Base-by-base conservation (phyloP, 2,329 filamentous ascomycete species). In the Didymella pomorum region DNA sequence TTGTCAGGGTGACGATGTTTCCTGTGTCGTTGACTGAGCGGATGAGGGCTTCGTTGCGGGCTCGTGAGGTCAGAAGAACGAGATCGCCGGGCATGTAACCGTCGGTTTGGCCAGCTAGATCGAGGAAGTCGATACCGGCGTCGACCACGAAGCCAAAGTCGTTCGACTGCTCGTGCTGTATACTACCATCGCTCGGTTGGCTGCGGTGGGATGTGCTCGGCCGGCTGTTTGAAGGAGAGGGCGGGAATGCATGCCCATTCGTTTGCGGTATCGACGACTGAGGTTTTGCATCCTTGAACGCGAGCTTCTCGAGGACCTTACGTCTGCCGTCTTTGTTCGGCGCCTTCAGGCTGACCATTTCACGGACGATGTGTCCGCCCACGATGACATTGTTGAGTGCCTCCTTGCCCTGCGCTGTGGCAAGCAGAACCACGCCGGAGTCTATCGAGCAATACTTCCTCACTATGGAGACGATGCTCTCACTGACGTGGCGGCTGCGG, bases 41-140 rank as follows among this genome's bases (percentile, higher is more conserved):
- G 67, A 98, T 96, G 16, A 99, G 85, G 25, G 94, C 92, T 78
- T 98, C 95, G 68, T 94, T 97, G 52, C 93, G 87, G 35, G 95
- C 94, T 58, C 95, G 86, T 11, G 92, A 89, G 18, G 96, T 90
- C 11, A 99, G 86, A 2, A 97, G 84, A 16, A 90, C 88, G 35
- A 99, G 83, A 75, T 99, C 95, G 3, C 93, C 95, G 0, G 95
- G 94, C 93, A 98, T 97, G 74, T 98, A 99, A 0, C 95, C 95
- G 72, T 99, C 95, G 0, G 94, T 98, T 67, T 94, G 89, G 1
- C 95, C 93, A 18, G 96, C 93, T 55, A 99, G 84, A 63, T 98
- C 94, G 9, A 98, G 86, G 57, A 98, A 91, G 74, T 99, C 95
- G 10, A 99, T 86, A 47, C 90, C 86, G 0, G 86, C 80, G 57